These are phyloP conservation scores for Glycine latifolia DNA, from an alignment of 306 rosid genomes.

Conservation along the genomic window DNA sequence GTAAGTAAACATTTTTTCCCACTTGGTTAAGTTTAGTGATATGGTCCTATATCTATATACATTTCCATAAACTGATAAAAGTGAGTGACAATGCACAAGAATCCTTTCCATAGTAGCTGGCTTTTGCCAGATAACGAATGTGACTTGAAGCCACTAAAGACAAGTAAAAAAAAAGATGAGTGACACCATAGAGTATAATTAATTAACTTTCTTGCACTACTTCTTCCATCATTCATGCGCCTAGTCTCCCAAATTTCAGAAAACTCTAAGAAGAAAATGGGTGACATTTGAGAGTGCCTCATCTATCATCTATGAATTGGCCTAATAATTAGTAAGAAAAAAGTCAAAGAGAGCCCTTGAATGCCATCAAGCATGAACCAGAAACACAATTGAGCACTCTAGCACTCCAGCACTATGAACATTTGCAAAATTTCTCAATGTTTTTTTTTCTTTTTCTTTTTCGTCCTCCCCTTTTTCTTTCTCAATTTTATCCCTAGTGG, in stretches of 20 bases:
- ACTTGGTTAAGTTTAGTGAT: no score
- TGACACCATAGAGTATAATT: not conserved
- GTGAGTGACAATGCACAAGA: not conserved
- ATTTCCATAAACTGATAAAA: not conserved
- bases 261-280: not conserved
- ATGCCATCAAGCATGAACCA: not conserved
- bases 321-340: not conserved
- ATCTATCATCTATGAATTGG: not conserved
- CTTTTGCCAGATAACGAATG: not conserved
- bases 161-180: not conserved
- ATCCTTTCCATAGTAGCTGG: not conserved
- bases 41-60: not conserved
- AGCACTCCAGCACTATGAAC: not conserved
- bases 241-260: not conserved
- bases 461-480: not conserved
- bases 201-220: not conserved
- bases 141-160: not conserved
- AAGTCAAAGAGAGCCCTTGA: not conserved
- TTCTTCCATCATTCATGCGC: not conserved
- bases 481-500: not conserved
- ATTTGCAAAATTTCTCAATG: not conserved
- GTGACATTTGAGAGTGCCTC: not conserved
- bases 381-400: conserved; percentile 27
- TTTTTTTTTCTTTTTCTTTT: not conserved
- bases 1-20: no score